Conservation (phyloP, 164 flowering plant genomes). For the Nymphaea colorata region DNA sequence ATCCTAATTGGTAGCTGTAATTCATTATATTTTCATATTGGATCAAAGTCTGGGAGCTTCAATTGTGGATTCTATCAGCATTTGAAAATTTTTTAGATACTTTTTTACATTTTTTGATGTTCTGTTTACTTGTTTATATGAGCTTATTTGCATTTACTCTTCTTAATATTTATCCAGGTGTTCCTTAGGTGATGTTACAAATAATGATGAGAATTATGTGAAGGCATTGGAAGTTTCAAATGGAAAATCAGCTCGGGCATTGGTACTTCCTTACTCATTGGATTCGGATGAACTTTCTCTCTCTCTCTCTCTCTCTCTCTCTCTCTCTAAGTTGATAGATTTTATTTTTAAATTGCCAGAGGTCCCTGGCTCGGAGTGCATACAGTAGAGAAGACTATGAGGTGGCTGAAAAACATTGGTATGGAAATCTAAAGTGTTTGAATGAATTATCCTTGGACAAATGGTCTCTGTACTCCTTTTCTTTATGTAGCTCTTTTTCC, state of each 20-base stretch:
- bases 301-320: too few species aligned
- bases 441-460: too few species aligned
- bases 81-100: too few species aligned
- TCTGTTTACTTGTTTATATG: too few species aligned
- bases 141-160: too few species aligned
- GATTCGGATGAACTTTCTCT: background rate
- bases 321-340: background rate
- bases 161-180: conserved; percentile 36
- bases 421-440: background rate
- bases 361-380: conserved; percentile 93
- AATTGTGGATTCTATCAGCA: too few species aligned
- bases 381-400: conserved; percentile 82
- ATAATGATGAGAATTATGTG: conserved; percentile 56
- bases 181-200: conserved; percentile 85
- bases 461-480: too few species aligned
- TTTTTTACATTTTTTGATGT: too few species aligned
- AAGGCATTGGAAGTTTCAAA: conserved; percentile 89
- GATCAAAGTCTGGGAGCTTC: too few species aligned
- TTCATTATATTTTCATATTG: too few species aligned
- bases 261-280: conserved; percentile 26
- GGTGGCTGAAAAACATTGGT: conserved; percentile 62
- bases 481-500: too few species aligned
- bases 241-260: conserved; percentile 71
- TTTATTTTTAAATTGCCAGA: conserved; percentile 17
- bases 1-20: too few species aligned